Evolutionary conservation across 345 rosid genomes (phyloP), one percentile per base, ranked within the genome.

Genomic region (Brassica juncea): DNA sequence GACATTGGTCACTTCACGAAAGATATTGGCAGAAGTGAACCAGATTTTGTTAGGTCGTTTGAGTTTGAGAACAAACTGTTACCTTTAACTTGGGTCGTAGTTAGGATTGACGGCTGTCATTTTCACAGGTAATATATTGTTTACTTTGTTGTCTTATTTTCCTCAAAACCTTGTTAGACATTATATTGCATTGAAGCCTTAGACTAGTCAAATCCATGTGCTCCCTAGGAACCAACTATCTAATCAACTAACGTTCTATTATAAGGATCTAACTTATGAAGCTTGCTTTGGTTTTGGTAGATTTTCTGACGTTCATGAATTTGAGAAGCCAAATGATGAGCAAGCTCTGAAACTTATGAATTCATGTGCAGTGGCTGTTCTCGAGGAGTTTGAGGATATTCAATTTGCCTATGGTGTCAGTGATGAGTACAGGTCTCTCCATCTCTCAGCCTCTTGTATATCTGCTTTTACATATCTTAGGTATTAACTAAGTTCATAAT

Each of bases 21-120:
- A 66, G 90, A 94, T 63, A 69, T 85, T 82, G 71, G 84, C 64
- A 92, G 86, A 81, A 78, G 84, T 70, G 89, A 88, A 66, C 84
- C 90, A 60, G 95, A 90, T 37, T 88, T 83, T 70, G 27, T 92
- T 19, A 83, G 85, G 75, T 91, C 90, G 68, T 92, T 92, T 83
- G 68, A 82, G 78, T 91, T 85, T 67, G 95, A 92, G 77, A 89
- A 79, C 82, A 94, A 88, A 77, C 67, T 92, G 88, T 84, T 92
- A 87, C 93, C 91, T 64, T 86, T 82, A 55, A 89, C 92, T 59
- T 94, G 97, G 95, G 84, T 90, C 14, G 90, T 94, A 37, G 77
- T 94, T 71, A 87, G 99, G 80, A 88, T 92, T 78, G 99, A 94
- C 78, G 99, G 99, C 75, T 90, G 94, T 79, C 97, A 94, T 77